Percentiles rank a stretch among this genome's conserved stretches.
phyloP scores from a whole-genome alignment of 164 flowering plant genomes.

The Liquidambar formosana region DNA sequence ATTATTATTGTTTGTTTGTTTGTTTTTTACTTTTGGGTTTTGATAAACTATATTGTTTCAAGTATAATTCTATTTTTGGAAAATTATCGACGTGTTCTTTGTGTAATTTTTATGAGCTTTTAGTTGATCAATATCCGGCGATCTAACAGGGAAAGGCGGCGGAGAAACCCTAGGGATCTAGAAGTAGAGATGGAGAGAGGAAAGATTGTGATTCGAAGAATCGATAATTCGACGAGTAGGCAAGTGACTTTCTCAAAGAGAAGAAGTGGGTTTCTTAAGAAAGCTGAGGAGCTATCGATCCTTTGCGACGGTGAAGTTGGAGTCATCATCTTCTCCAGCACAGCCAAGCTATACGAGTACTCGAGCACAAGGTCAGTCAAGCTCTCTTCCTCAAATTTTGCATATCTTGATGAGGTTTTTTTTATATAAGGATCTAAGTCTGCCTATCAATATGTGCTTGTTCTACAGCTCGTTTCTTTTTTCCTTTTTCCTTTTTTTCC shows the following conservation, averaged over 20 bases:
- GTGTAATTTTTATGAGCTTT: too few relatives aligned
- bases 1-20: too few relatives aligned
- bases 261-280: constrained; percentile 31
- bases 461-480: too few relatives aligned
- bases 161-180: background rate
- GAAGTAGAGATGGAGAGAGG: constrained; percentile 25
- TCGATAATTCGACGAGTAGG: constrained; percentile 29
- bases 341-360: constrained; percentile 30
- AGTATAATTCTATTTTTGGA: too few relatives aligned
- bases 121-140: background rate
- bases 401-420: too few relatives aligned
- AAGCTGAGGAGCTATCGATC: constrained; percentile 32
- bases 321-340: constrained; percentile 32
- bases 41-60: too few relatives aligned
- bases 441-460: too few relatives aligned
- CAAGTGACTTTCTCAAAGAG: constrained; percentile 38
- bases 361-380: constrained; percentile 27
- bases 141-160: background rate
- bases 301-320: constrained; percentile 37
- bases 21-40: too few relatives aligned
- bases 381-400: constrained; percentile 1
- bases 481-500: too few relatives aligned
- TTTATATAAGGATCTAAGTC: too few relatives aligned
- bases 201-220: constrained; percentile 31
- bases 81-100: too few relatives aligned